Evolutionary conservation across 768 basidiomycete genomes (phyloP).

Genomic region (Trametes maxima): DNA sequence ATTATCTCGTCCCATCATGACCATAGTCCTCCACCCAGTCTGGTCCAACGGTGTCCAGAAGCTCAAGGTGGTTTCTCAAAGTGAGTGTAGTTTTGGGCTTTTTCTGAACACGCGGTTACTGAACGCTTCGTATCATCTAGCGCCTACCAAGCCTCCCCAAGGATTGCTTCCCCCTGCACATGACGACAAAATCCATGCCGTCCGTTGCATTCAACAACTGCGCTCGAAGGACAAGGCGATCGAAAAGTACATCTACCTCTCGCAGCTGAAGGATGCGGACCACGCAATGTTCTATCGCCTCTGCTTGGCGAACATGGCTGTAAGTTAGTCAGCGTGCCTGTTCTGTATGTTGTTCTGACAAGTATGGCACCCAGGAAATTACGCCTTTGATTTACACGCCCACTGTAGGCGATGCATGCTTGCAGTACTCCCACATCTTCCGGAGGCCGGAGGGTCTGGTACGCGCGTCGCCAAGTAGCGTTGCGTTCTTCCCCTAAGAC

Average conservation of each 20-base stretch:
- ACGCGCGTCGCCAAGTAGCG: slow-evolving; percentile 19
- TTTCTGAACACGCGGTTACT: slow-evolving; percentile 12
- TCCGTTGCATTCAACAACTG: slow-evolving; percentile 68
- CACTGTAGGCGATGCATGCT: slow-evolving; percentile 88
- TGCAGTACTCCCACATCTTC: slow-evolving; percentile 81
- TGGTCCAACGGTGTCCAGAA: slow-evolving; percentile 71
- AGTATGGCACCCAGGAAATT: slow-evolving; percentile 42
- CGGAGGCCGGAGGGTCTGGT: slow-evolving; percentile 75
- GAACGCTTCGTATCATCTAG: slow-evolving; percentile 20
- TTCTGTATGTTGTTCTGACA: background rate
- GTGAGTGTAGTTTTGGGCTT: slow-evolving; percentile 40
- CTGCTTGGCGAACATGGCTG: slow-evolving; percentile 70
- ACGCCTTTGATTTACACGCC: slow-evolving; percentile 90
- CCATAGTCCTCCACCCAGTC: slow-evolving; percentile 63
- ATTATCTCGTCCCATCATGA: slow-evolving; percentile 27
- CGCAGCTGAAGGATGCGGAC: slow-evolving; percentile 72
- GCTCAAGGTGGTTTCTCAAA: slow-evolving; percentile 59
- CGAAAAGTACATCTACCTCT: slow-evolving; percentile 87
- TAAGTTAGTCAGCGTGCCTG: slow-evolving; percentile 33
- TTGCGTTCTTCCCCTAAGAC: background rate
- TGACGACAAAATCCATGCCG: slow-evolving; percentile 51
- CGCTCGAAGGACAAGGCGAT: slow-evolving; percentile 73
- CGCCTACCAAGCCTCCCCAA: slow-evolving; percentile 28
- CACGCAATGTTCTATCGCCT: slow-evolving; percentile 77
- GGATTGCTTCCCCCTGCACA: slow-evolving; percentile 67